Conservation (phyloP, 2,329 filamentous ascomycete species). For the Pseudovirgaria hyperparasitica region DNA sequence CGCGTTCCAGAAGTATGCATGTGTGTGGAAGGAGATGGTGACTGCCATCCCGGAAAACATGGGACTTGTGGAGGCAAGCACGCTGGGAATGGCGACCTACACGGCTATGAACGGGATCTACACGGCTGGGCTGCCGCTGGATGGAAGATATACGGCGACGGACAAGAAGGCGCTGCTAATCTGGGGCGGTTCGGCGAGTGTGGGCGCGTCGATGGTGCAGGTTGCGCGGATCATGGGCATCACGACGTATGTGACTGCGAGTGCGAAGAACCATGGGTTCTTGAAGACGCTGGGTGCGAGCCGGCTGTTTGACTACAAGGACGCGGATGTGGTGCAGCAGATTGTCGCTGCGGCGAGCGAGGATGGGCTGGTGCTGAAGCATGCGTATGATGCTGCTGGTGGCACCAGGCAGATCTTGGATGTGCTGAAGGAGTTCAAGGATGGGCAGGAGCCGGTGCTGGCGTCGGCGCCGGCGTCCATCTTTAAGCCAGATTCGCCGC, state of each 20-base stretch:
- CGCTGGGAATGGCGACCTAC: slow-evolving; percentile 6
- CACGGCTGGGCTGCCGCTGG: slow-evolving; percentile 12
- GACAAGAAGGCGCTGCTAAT: slow-evolving; percentile 24
- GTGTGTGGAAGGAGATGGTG: slow-evolving; percentile 7
- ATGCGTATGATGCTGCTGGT: slow-evolving; percentile 3
- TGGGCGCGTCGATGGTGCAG: slow-evolving; percentile 31
- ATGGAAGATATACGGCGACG: slow-evolving; percentile 9
- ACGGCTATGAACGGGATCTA: slow-evolving; percentile 7
- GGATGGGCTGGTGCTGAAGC: slow-evolving; percentile 2
- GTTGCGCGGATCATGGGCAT: slow-evolving; percentile 28
- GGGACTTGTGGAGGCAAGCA: slow-evolving; percentile 5
- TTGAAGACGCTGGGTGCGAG: slow-evolving; percentile 25
- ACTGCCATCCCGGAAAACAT: slow-evolving; percentile 14
- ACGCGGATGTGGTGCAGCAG: slow-evolving; percentile 14
- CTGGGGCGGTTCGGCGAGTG: slow-evolving; percentile 32
- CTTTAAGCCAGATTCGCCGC: slow-evolving; percentile 3
- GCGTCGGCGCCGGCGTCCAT: slow-evolving; percentile 6
- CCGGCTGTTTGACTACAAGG: slow-evolving; percentile 28
- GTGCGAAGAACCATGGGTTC: slow-evolving; percentile 24
- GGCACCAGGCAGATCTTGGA: slow-evolving; percentile 2
- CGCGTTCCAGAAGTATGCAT: slow-evolving; percentile 10
- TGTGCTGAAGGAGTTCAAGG: slow-evolving; percentile 8
- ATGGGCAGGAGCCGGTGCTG: slow-evolving; percentile 5
- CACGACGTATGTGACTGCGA: slow-evolving; percentile 27
- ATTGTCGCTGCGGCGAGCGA: slow-evolving; percentile 11